Evolutionary conservation across 257 asterid genomes (phyloP), one percentile per base, ranked within the genome.

Genomic region (Jacaranda mimosifolia): DNA sequence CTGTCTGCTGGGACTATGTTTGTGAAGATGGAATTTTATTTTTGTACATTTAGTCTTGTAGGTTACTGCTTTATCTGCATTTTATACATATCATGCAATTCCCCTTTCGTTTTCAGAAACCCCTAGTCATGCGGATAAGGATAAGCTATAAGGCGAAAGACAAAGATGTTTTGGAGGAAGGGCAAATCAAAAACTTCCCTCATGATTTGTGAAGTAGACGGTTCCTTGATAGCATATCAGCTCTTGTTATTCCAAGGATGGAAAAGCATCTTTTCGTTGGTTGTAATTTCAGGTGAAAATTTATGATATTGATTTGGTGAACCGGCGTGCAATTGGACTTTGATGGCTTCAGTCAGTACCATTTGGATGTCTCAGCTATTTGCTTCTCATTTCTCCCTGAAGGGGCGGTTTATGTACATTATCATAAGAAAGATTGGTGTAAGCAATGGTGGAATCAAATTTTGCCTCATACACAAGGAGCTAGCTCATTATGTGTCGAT

Each of bases 151-250:
- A 90, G 88, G 85, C 53, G 73, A 89, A 90, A 52, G 84, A 35
- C 75, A 96, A 89, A 87, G 98, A 90, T 42, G 87, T 89, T 67
- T 80, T 90, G 81, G 99, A 96, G 90, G 97, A 96, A 82, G 98
- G 99, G 45, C 99, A 96, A 81, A 60, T 96, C 84, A 91, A 69
- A 85, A 93, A 87, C 81, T 96, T 96, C 79, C 99, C 99, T 26
- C 90, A 79, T 36, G 96, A 63, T 52, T 84, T 96, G 82, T 96
- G 87, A 88, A 57, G 72, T 70, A 21, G 57, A 70, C 55, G 39
- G 72, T 21, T 26, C 64, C 19, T 40, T 56, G 46, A 53, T 57
- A 35, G 63, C 70, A 53, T 46, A 36, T 9, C 64, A 55, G 62
- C 60, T 52, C 51, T 55, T 57, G 35, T 81, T 64, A 62, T 72